Percentiles rank a stretch among this genome's conserved stretches.
Conservation (phyloP, 2,329 filamentous ascomycete genomes). For the Ophiosphaerella korrae region DNA sequence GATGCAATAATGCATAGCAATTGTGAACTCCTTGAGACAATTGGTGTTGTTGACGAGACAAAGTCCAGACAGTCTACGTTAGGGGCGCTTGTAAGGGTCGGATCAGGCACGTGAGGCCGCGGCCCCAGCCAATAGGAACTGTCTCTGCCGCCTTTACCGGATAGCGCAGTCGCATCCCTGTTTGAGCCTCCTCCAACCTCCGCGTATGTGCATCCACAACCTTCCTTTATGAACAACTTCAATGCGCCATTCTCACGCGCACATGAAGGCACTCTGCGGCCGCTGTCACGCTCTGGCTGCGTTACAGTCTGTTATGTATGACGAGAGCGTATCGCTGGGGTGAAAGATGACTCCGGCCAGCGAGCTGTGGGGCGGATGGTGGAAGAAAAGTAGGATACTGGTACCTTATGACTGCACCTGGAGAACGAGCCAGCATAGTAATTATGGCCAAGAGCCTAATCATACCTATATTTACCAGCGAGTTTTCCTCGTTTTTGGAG, state of each 20-base stretch:
- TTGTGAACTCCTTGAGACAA: slow-evolving; percentile 43
- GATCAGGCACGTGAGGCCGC: slow-evolving; percentile 10
- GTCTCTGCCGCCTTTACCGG: slow-evolving; percentile 13
- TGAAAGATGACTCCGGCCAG: too few relatives aligned
- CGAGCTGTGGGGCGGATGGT: too few relatives aligned
- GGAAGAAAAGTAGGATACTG: too few relatives aligned
- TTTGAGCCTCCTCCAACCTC: slow-evolving; percentile 19
- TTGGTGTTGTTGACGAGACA: slow-evolving; percentile 46
- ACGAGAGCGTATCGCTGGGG: too few relatives aligned
- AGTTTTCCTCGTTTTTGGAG: too few relatives aligned
- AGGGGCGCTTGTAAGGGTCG: slow-evolving; percentile 23
- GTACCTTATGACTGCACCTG: too few relatives aligned
- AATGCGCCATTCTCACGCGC: background rate
- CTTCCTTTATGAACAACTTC: slow-evolving; percentile 9
- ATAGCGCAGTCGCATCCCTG: slow-evolving; percentile 8
- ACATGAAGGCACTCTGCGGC: too few relatives aligned
- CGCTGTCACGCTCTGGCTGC: too few relatives aligned
- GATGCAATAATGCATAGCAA: slow-evolving; percentile 31
- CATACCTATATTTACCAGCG: too few relatives aligned
- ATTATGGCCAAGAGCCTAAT: too few relatives aligned
- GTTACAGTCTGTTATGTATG: too few relatives aligned
- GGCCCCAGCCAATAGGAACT: slow-evolving; percentile 18
- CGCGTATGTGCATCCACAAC: slow-evolving; percentile 1
- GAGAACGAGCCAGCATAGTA: too few relatives aligned
- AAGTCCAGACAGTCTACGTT: slow-evolving; percentile 22